A percentile compares a stretch with the other conserved stretches of the same genome.
Conservation (phyloP, 805 yeast species). For the Wickerhamiella sergipiensis region DNA sequence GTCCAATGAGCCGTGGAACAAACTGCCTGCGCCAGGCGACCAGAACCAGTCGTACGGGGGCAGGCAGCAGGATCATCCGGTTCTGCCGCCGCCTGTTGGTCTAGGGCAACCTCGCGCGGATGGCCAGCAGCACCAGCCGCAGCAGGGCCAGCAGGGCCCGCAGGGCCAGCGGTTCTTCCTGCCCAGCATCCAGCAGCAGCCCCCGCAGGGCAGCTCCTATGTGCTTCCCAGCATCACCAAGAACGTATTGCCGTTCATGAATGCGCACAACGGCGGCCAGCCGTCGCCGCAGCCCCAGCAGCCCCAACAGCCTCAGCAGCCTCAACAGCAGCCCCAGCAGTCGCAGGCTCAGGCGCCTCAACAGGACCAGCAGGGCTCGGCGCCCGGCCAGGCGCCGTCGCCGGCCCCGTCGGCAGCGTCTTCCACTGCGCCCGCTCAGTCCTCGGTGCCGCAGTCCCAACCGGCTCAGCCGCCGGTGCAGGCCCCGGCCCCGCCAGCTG, state of each 20-base stretch:
- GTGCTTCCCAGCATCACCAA: conserved; percentile 5
- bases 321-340: conserved; percentile 6
- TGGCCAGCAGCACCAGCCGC: conserved; percentile 2
- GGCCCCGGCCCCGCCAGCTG: no score
- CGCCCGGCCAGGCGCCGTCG: no score
- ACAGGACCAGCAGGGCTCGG: conserved; percentile 8
- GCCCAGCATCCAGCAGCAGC: conserved; percentile 5
- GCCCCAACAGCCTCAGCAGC: conserved; percentile 4
- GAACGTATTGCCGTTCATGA: conserved; percentile 7
- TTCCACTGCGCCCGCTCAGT: no score
- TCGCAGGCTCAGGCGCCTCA: conserved; percentile 5
- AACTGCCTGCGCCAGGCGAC: conserved; percentile 10
- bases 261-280: conserved; percentile 3
- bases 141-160: conserved; percentile 8
- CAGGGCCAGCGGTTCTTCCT: conserved; percentile 5
- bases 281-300: conserved; percentile 4
- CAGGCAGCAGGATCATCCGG: conserved; percentile 21
- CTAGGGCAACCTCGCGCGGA: conserved; percentile 10
- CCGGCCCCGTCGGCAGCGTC: not conserved
- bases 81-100: conserved; percentile 23
- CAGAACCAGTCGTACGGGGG: conserved; percentile 6
- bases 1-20: conserved; percentile 9
- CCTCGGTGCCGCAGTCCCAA: no score
- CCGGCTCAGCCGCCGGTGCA: no score
- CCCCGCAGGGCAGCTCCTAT: conserved; percentile 2